Conservation (phyloP, 345 rosid genomes). For the Eucalyptus sideroxylon region DNA sequence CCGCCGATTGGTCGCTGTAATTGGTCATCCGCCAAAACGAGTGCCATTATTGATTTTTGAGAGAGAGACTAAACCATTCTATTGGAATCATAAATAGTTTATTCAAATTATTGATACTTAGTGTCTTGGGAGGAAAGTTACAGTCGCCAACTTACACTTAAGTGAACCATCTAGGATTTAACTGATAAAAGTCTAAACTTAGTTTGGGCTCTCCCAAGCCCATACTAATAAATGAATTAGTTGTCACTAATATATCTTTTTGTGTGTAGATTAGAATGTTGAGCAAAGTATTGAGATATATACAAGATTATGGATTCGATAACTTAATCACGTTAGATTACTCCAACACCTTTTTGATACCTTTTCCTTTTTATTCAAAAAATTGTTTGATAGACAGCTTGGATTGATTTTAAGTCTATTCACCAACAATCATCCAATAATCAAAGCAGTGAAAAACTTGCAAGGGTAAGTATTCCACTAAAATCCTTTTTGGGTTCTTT, state of each 20-base stretch:
- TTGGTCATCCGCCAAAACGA: neutral
- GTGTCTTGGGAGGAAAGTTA: neutral
- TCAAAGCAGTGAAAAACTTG: neutral
- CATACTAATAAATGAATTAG: fast-evolving
- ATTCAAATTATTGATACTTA: neutral
- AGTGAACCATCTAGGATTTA: neutral
- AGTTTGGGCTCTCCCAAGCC: fast-evolving
- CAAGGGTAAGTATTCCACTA: neutral
- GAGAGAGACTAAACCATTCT: neutral
- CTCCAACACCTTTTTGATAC: no score
- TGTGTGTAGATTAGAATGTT: fast-evolving
- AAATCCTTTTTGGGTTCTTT: no score
- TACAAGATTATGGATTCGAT: neutral
- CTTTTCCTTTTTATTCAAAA: neutral
- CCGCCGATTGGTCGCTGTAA: neutral
- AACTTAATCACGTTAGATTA: neutral
- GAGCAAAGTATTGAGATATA: fast-evolving
- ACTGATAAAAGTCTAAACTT: no score
- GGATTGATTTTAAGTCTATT: neutral
- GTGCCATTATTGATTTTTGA: neutral
- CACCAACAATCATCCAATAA: neutral
- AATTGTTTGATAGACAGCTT: fast-evolving
- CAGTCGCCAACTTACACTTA: fast-evolving
- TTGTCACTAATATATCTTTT: fast-evolving
- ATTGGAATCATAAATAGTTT: neutral